Percentiles rank a stretch among this genome's conserved stretches.
Conservation (phyloP, 257 asterid genomes). For the Oldenlandia corymbosa region DNA sequence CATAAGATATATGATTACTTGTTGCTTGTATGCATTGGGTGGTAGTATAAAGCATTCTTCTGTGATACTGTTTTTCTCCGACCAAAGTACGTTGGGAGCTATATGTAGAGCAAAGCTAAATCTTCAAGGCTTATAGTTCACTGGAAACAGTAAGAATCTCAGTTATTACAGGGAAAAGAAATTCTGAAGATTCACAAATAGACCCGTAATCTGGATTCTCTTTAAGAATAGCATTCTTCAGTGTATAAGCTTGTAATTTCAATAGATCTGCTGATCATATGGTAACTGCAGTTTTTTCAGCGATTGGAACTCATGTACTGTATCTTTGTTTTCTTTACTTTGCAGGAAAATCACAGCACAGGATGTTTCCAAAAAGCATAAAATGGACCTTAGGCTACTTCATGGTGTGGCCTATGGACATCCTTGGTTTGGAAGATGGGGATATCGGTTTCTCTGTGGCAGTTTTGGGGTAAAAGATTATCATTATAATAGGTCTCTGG, state of each 20-base stretch:
- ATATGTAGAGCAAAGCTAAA: background rate
- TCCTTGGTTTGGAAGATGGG: slow-evolving; percentile 95
- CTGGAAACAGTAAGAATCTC: background rate
- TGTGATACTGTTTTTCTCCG: background rate
- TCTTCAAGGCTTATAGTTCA: background rate
- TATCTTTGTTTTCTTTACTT: slow-evolving; percentile 15
- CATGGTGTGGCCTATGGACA: slow-evolving; percentile 82
- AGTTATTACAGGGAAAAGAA: background rate
- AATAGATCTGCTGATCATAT: background rate
- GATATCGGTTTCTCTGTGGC: slow-evolving; percentile 71
- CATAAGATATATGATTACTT: background rate
- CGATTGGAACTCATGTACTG: background rate
- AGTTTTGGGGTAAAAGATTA: slow-evolving; percentile 83
- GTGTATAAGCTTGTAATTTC: background rate
- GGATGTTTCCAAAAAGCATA: slow-evolving; percentile 68
- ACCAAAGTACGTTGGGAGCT: too few relatives aligned
- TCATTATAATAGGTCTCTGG: slow-evolving; percentile 56
- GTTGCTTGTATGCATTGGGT: background rate
- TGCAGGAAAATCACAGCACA: slow-evolving; percentile 73
- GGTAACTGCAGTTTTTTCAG: background rate
- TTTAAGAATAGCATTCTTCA: background rate
- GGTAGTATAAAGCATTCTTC: too few relatives aligned
- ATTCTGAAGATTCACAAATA: background rate
- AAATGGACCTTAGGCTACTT: slow-evolving; percentile 73
- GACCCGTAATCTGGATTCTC: background rate